Evolutionary conservation across 768 basidiomycete genomes (phyloP), one percentile per base, ranked within the genome.

Genomic region (Mycena olivaceomarginata): DNA sequence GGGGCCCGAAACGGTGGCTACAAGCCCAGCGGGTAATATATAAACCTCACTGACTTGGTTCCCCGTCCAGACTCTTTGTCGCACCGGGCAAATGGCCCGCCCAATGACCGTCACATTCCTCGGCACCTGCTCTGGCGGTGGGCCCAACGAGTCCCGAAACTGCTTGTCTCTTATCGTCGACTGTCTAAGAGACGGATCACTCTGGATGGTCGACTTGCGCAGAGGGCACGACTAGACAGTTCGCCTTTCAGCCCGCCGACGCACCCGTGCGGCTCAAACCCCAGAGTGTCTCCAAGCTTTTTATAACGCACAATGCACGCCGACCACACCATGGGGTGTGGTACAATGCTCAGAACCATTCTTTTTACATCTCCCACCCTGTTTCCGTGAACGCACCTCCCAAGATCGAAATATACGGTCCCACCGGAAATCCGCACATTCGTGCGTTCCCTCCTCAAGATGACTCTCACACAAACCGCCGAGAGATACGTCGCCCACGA

Each of bases 401-500:
- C 0, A 88, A 85, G 46, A 86, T 97, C 45, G 91, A 96, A 63
- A 89, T 97, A 37, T 97, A 93, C 81, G 96, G 96, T n/a, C 0
- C 96, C 95, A 0, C 90, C 92, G 13, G 96, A 96, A 37, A 84
- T 97, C 22, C 94, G 97, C 40, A 84, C 86, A 22, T 95, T 97
- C 83, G 86, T 97, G 31, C 94, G 96, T 57, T 90, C 90, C 51
- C 91, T 91, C 70, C 88, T 97, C 80, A 89, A 89, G 68, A 90
- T 95, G 86, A 96, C 97, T 0, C 86, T 91, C 53, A 92, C 92
- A 9, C 86, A 85, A 41, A 91, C 92, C 5, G 87, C 89, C 1
- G 91, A 93, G 60, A 90, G 87, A 16, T 97, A 94, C 81, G 90
- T 89, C 51, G 95, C 96, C 1, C 95, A 97, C 82, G 96, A 98